Conservation (phyloP, 2,329 filamentous ascomycete species). For the Fusarium solani-melongenae region DNA sequence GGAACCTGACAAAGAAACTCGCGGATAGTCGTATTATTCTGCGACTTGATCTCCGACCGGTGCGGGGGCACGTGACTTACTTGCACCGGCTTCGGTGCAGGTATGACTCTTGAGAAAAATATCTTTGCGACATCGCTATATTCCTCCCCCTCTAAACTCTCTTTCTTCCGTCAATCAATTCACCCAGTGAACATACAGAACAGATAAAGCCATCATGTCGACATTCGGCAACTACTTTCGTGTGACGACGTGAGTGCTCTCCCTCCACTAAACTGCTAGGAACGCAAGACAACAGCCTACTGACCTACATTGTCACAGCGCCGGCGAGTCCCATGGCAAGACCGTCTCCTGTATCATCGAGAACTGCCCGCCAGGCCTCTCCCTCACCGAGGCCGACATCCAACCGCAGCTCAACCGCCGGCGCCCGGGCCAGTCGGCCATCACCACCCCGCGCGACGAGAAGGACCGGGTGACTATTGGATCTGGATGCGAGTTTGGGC, state of each 20-base stretch:
- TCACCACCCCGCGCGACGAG: no score
- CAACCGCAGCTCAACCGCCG: no score
- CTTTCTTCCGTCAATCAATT: conserved; percentile 1
- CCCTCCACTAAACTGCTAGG: conserved; percentile 14
- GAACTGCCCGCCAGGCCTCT: no score
- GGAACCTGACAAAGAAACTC: no score
- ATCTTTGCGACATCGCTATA: conserved; percentile 1
- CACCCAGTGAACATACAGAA: conserved; percentile 18
- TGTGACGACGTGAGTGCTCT: conserved; percentile 72
- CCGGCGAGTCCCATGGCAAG: no score
- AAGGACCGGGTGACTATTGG: conserved; percentile 55
- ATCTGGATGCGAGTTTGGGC: conserved; percentile 55
- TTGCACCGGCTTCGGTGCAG: background rate
- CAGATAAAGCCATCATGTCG: conserved; percentile 70
- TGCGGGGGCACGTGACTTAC: background rate
- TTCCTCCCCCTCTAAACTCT: conserved; percentile 10
- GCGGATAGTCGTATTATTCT: no score
- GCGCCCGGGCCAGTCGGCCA: no score
- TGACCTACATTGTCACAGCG: no score
- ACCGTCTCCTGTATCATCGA: no score
- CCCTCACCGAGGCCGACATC: no score
- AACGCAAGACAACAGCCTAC: conserved; percentile 16
- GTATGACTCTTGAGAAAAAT: conserved; percentile 6
- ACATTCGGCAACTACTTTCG: conserved; percentile 76
- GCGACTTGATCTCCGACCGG: no score